Evolutionary conservation across 768 basidiomycete genomes (phyloP).

Genomic region (Dacryopinax spathularia): DNA sequence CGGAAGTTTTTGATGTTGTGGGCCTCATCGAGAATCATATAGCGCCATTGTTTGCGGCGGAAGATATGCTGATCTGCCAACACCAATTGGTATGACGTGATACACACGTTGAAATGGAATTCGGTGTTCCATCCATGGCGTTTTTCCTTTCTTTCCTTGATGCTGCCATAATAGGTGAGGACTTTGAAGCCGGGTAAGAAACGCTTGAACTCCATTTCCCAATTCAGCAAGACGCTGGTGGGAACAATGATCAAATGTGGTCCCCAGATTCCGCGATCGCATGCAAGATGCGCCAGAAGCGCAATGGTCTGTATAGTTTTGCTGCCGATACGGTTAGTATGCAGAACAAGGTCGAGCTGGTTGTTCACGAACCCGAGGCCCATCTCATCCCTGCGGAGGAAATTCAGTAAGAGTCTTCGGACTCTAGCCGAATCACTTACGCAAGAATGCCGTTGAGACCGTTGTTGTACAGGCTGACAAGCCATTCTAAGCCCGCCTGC

Average conservation of each 20-base stretch:
- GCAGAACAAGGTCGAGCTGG: neutral
- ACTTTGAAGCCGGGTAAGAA: slow-evolving; percentile 28
- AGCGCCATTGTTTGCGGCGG: slow-evolving; percentile 87
- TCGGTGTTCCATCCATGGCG: slow-evolving; percentile 85
- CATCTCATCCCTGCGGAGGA: slow-evolving; percentile 71
- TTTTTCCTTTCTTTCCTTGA: slow-evolving; percentile 78
- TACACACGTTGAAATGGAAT: slow-evolving; percentile 82
- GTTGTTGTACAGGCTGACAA: slow-evolving; percentile 28
- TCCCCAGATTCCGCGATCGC: slow-evolving; percentile 28
- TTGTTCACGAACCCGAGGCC: slow-evolving; percentile 68
- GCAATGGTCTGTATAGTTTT: slow-evolving; percentile 30
- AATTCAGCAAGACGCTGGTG: slow-evolving; percentile 28
- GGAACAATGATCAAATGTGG: slow-evolving; percentile 30
- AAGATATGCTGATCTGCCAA: slow-evolving; percentile 81
- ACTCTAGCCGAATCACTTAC: neutral
- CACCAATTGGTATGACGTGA: slow-evolving; percentile 89
- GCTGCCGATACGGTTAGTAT: slow-evolving; percentile 10
- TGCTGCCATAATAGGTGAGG: slow-evolving; percentile 33
- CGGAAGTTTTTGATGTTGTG: slow-evolving; percentile 98
- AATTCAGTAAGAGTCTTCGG: neutral
- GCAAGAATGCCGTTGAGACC: slow-evolving; percentile 29
- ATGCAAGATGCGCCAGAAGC: slow-evolving; percentile 26
- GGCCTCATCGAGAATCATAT: slow-evolving; percentile 91
- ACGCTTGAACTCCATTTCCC: slow-evolving; percentile 32
- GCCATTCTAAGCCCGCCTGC: slow-evolving; percentile 32